These are phyloP conservation scores for Colletotrichum spaethianum DNA, from an alignment of 2,329 filamentous ascomycete genomes.

Conservation along the genomic window DNA sequence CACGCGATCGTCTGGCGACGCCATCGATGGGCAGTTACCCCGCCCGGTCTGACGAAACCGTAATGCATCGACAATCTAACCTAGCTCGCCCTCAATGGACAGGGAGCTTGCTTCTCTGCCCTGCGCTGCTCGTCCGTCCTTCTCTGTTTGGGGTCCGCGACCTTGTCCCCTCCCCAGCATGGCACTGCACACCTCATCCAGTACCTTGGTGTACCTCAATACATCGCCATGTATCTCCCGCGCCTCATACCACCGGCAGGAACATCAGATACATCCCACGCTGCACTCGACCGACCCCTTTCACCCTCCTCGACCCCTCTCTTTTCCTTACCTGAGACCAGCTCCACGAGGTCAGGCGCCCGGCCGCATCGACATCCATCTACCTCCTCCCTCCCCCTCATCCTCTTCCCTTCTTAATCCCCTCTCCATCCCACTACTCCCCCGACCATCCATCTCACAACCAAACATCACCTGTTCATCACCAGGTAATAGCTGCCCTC, in stretches of 20 bases:
- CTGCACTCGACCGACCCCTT: constrained; percentile 7
- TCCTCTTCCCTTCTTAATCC: constrained; percentile 31
- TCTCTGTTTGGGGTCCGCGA: neutral
- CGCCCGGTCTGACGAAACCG: constrained; percentile 43
- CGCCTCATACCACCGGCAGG: neutral
- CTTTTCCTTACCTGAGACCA: constrained; percentile 21
- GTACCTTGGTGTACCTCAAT: neutral
- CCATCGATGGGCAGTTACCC: constrained; percentile 41
- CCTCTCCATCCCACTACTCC: constrained; percentile 33
- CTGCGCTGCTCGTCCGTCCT: neutral
- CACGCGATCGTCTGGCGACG: constrained; percentile 40
- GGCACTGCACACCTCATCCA: neutral
- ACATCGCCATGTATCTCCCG: constrained; percentile 12
- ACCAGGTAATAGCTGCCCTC: constrained; percentile 28
- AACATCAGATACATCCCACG: constrained; percentile 7
- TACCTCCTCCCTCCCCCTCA: constrained; percentile 20
- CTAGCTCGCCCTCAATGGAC: neutral
- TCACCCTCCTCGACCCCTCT: constrained; percentile 20
- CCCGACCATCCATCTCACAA: constrained; percentile 18
- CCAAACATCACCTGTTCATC: constrained; percentile 27
- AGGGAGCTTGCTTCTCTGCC: constrained; percentile 8
- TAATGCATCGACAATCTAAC: constrained; percentile 34
- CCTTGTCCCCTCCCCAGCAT: neutral
- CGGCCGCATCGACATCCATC: constrained; percentile 34
- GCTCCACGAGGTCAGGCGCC: constrained; percentile 30